These are phyloP conservation scores for Pythium graminicola DNA, from an alignment of 352 stramenopile genomes.

Conservation along the genomic window DNA sequence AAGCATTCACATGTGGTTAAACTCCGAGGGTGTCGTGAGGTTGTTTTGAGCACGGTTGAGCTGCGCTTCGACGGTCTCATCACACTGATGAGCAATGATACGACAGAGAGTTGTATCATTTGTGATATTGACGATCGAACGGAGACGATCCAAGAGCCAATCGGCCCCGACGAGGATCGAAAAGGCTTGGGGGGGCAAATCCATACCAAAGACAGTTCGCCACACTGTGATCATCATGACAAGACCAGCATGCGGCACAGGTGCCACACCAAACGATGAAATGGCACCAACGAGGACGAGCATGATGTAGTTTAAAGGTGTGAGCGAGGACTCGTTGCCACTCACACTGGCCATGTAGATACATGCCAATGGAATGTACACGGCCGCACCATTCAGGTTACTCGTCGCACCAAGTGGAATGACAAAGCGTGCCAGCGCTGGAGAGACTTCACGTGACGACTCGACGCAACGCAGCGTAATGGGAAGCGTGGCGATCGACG, in stretches of 20 bases:
- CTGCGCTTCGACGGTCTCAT: conserved; percentile 34
- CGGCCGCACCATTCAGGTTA: conserved; percentile 67
- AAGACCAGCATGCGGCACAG: conserved; percentile 62
- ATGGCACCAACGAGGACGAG: conserved; percentile 63
- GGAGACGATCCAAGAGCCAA: conserved; percentile 69
- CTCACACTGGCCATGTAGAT: conserved; percentile 70
- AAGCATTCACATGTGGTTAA: too few species aligned
- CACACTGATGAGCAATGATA: conserved; percentile 70
- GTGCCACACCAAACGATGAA: conserved; percentile 59
- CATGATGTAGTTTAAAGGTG: conserved; percentile 47
- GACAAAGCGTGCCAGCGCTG: conserved; percentile 52
- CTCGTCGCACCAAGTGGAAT: conserved; percentile 59
- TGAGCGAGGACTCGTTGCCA: conserved; percentile 47
- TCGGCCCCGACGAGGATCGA: conserved; percentile 60
- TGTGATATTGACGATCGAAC: conserved; percentile 74
- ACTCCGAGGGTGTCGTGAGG: too few species aligned
- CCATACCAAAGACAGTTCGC: conserved; percentile 53
- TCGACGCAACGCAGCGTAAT: conserved; percentile 75
- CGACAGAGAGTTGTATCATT: conserved; percentile 73
- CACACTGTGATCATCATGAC: conserved; percentile 79
- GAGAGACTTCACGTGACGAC: conserved; percentile 52
- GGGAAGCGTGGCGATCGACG: conserved; percentile 72
- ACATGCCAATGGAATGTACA: conserved; percentile 68
- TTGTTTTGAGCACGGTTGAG: not conserved
- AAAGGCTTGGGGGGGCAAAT: conserved; percentile 50